Percentiles rank a stretch among this genome's conserved stretches.
These are phyloP conservation scores for Entophlyctis luteolus DNA, from an alignment of 192 early-diverging fungal genomes.

Conservation along the genomic window DNA sequence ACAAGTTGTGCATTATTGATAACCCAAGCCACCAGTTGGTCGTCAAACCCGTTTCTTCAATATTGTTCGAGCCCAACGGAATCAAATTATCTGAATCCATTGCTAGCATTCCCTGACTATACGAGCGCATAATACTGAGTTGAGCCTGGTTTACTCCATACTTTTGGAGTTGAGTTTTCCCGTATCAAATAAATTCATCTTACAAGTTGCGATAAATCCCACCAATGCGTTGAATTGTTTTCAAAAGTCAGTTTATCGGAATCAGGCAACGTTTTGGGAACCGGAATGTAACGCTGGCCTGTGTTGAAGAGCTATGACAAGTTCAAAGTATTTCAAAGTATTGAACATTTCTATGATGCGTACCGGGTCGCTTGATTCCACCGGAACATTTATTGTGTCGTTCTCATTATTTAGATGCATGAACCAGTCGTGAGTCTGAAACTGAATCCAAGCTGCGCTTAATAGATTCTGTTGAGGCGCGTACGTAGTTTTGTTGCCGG, in stretches of 20 bases:
- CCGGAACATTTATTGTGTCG: conserved; percentile 28
- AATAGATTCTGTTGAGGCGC: neutral
- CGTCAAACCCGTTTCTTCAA: conserved; percentile 29
- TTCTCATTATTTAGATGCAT: neutral
- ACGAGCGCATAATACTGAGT: conserved; percentile 15
- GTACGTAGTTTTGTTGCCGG: neutral
- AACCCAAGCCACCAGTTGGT: conserved; percentile 37
- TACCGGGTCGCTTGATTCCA: conserved; percentile 18
- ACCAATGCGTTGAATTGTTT: conserved; percentile 30
- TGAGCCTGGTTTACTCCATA: conserved; percentile 21
- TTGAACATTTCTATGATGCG: neutral
- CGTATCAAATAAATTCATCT: neutral
- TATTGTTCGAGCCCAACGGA: conserved; percentile 14
- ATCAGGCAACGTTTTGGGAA: conserved; percentile 13
- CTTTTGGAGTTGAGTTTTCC: neutral
- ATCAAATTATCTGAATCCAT: conserved; percentile 10
- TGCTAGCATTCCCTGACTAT: conserved; percentile 21
- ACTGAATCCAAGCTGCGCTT: conserved; percentile 26
- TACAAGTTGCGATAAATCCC: conserved; percentile 30
- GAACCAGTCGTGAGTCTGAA: conserved; percentile 39
- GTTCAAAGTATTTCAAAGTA: neutral
- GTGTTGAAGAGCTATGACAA: neutral
- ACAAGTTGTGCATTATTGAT: conserved; percentile 29
- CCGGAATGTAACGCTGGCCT: neutral
- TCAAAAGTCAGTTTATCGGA: neutral